Conservation (phyloP, 768 basidiomycete genomes). For the Tephrocybe sp. region DNA sequence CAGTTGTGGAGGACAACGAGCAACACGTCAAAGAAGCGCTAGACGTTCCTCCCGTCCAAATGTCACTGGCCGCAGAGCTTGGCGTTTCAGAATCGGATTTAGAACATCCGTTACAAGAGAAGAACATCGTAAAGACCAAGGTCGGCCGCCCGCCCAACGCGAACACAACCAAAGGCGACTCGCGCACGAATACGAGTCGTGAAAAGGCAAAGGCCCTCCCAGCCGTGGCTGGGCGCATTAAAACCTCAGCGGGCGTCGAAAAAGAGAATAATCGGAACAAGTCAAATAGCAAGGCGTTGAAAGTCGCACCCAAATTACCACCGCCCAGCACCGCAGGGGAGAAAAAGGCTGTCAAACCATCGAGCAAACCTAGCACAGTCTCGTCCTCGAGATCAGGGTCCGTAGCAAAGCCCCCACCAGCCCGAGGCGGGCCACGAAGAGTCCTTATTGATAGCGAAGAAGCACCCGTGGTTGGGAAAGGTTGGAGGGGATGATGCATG, state of each 20-base stretch:
- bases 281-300: neutral
- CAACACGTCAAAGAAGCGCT: constrained; percentile 22
- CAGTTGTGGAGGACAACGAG: constrained; percentile 34
- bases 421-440: constrained; percentile 53
- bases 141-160: constrained; percentile 9
- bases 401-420: constrained; percentile 26
- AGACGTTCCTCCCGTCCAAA: constrained; percentile 17
- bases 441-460: constrained; percentile 68
- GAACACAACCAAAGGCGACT: constrained; percentile 22
- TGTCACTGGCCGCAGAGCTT: constrained; percentile 44
- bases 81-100: constrained; percentile 39
- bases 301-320: constrained; percentile 19
- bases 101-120: constrained; percentile 55
- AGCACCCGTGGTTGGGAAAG: constrained; percentile 47
- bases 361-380: constrained; percentile 16
- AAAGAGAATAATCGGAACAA: constrained; percentile 21
- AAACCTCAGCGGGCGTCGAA: constrained; percentile 23
- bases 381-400: constrained; percentile 20
- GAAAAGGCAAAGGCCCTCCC: constrained; percentile 35
- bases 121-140: constrained; percentile 36
- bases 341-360: constrained; percentile 18
- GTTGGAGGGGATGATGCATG: constrained; percentile 46
- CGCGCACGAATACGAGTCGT: constrained; percentile 29
- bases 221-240: constrained; percentile 27
- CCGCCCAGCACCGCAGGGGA: constrained; percentile 14